Evolutionary conservation across 371 early-diverging fungal species (phyloP), one percentile per base, ranked within the genome.

Genomic region (Homolaphlyctis polyrhiza): DNA sequence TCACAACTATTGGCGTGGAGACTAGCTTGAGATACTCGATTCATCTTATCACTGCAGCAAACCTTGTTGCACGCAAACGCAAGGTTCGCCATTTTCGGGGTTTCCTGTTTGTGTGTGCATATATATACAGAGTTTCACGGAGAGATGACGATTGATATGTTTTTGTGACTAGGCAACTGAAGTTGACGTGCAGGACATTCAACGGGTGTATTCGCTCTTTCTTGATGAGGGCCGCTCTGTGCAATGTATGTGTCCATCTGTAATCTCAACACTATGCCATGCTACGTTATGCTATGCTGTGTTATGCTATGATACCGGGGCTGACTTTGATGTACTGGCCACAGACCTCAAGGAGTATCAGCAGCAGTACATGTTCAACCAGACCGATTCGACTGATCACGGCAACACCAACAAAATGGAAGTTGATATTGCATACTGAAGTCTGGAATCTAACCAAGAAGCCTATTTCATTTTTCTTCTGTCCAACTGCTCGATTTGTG

Each of bases 11-110:
- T 70, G 98, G 95, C 2, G 73, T 87, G 35, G 91, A 92, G 73
- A 91, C 96, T 0, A 92, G 93, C n/a, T 72, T 99, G 68, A 87
- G 99, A 57, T 99, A 99, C 70, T 86, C 97, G 0, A 96, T 99
- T 64, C 97, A 99, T 71, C 72, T 99, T 32, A 96, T 99, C 66
- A 94, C 97, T 28, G 91, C 95, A 14, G 87, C 95, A 16, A 82
- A 91, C 62, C 75, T 97, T 57, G 90, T 95, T 33, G 89, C 97
- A 35, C 78, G 86, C 67, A 96, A 92, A 81, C 81, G 96, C 70
- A 94, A 95, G 83, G 86, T 85, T 66, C 55, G 52, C 45, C 23
- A 23, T 45, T 45, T 18, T 45, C 23, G 45, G 16, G 23, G 45
- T 45, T 45, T 45, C 45, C 23, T 51, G 52, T n/a, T 51, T 51